Conservation (phyloP, 352 stramenopile species). For the Phytophthora rubi region DNA sequence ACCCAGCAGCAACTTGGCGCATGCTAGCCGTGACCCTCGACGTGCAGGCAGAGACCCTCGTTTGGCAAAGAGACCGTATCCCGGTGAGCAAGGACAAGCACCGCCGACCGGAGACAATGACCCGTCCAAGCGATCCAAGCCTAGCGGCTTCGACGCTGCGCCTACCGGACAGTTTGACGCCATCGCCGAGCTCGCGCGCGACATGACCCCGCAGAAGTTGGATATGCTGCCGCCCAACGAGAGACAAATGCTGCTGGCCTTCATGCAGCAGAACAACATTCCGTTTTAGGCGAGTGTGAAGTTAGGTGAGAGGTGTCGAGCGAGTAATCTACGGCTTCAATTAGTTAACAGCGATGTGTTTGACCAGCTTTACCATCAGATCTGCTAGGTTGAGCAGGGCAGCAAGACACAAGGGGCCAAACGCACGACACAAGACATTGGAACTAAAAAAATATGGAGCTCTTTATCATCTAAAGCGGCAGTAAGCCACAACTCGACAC, state of each 20-base stretch:
- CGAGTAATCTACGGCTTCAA: slow-evolving; percentile 15
- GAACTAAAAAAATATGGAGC: slow-evolving; percentile 33
- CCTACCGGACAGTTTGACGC: slow-evolving; percentile 54
- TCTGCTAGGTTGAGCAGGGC: too few species aligned
- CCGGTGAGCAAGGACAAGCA: slow-evolving; percentile 28
- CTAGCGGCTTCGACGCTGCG: slow-evolving; percentile 21
- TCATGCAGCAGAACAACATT: slow-evolving; percentile 88
- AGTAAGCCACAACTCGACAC: slow-evolving; percentile 18
- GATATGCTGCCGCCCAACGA: slow-evolving; percentile 82
- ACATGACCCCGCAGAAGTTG: slow-evolving; percentile 86
- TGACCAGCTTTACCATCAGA: too few species aligned
- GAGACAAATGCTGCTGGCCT: slow-evolving; percentile 74
- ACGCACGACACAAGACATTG: background rate
- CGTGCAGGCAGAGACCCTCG: slow-evolving; percentile 61
- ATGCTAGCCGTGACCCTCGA: slow-evolving; percentile 59
- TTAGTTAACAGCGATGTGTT: too few species aligned
- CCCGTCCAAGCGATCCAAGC: slow-evolving; percentile 34
- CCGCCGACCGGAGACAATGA: slow-evolving; percentile 31
- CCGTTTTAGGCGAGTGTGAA: slow-evolving; percentile 35
- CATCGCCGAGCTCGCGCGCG: slow-evolving; percentile 73
- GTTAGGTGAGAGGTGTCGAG: slow-evolving; percentile 20
- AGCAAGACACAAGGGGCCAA: too few species aligned
- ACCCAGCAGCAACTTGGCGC: slow-evolving; percentile 35
- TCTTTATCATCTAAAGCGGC: slow-evolving; percentile 40
- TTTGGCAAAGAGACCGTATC: slow-evolving; percentile 51